phyloP scores from a whole-genome alignment of 495 filamentous ascomycete species.

The Rusavskia elegans region DNA sequence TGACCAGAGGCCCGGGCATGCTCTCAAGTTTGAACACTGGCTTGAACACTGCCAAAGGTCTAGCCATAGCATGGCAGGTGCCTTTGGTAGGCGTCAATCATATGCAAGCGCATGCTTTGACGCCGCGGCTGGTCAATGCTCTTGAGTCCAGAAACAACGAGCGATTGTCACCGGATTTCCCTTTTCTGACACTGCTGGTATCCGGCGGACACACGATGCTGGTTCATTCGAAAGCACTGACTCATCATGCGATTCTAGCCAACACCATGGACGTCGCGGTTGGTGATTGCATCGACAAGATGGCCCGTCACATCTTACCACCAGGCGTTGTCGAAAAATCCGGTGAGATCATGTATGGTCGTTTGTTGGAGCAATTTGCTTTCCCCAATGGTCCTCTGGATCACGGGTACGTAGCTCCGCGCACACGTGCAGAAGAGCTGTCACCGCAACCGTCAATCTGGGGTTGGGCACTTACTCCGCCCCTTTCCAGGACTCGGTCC shows the following conservation, averaged over 20 bases:
- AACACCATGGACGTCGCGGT: slow-evolving; percentile 59
- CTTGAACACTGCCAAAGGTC: slow-evolving; percentile 68
- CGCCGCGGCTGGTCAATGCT: slow-evolving; percentile 61
- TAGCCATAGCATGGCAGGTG: slow-evolving; percentile 66
- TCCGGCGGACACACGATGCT: slow-evolving; percentile 89
- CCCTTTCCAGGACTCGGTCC: slow-evolving; percentile 24
- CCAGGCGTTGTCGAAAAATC: slow-evolving; percentile 23
- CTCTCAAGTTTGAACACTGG: slow-evolving; percentile 54
- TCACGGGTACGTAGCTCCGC: slow-evolving; percentile 39
- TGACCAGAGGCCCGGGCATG: slow-evolving; percentile 87
- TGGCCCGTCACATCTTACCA: slow-evolving; percentile 59
- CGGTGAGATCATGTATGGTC: slow-evolving; percentile 59
- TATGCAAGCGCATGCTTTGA: slow-evolving; percentile 93
- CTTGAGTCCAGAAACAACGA: slow-evolving; percentile 17
- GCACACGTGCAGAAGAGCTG: slow-evolving; percentile 36
- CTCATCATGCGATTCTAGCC: slow-evolving; percentile 55
- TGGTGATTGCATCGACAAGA: slow-evolving; percentile 76
- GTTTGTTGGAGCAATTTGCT: slow-evolving; percentile 57
- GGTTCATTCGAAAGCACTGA: slow-evolving; percentile 48
- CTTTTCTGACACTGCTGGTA: slow-evolving; percentile 78
- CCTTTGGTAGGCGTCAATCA: slow-evolving; percentile 80
- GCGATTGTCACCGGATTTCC: slow-evolving; percentile 34
- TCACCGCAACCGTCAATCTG: slow-evolving; percentile 23
- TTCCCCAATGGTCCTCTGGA: slow-evolving; percentile 39
- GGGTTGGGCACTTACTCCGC: slow-evolving; percentile 42